Percentiles rank a stretch among this genome's conserved stretches.
These are phyloP conservation scores for Ormosia semicastrata DNA, from an alignment of 306 rosid genomes.

Conservation along the genomic window DNA sequence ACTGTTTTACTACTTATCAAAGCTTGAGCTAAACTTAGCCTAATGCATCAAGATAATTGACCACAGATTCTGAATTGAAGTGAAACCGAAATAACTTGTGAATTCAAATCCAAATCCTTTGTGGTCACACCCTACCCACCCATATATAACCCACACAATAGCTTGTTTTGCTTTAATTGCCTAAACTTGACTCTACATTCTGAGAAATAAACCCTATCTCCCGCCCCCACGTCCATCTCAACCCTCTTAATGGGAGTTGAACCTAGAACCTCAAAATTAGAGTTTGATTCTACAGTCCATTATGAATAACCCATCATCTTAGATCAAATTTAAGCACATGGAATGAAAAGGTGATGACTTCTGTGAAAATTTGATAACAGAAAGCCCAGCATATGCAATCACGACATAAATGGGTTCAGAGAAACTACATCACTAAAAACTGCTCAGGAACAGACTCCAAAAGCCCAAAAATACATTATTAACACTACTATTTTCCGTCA, in stretches of 20 bases:
- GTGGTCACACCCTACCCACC: too few species aligned
- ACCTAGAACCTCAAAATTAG: too few species aligned
- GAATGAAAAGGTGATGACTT: neutral
- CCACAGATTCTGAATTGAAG: neutral
- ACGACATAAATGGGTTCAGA: neutral
- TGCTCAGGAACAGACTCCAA: neutral
- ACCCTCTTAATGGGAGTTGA: neutral
- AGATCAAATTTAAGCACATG: neutral
- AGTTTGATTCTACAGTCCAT: neutral
- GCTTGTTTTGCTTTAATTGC: neutral
- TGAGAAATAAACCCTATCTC: too few species aligned
- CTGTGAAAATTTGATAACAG: neutral
- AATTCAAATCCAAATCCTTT: neutral
- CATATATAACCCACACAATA: too few species aligned
- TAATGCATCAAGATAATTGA: neutral
- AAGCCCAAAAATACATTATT: neutral
- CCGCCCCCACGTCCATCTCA: neutral
- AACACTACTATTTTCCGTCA: neutral
- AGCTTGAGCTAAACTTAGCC: neutral
- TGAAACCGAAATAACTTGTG: neutral
- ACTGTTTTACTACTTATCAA: neutral
- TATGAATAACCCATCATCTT: neutral
- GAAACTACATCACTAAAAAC: neutral
- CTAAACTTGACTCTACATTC: too few species aligned
- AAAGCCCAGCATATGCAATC: neutral